Evolutionary conservation across 2,329 filamentous ascomycete species (phyloP), one percentile per base, ranked within the genome.

Genomic region (Calonectria ilicicola): DNA sequence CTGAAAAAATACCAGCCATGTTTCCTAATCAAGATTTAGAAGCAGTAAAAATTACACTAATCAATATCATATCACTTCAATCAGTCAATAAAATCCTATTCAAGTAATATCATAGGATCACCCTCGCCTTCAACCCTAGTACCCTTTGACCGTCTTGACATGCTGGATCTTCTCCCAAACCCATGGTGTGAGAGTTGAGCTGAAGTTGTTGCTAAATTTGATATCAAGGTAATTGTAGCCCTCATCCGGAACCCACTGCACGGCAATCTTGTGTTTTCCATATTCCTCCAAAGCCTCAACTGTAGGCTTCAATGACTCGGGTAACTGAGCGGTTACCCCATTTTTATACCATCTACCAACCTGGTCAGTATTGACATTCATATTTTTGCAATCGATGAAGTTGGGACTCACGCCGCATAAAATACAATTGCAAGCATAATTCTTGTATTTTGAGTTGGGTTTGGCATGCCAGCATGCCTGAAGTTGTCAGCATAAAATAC

Each of bases 121-220:
- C 10, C 2, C 27, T 2, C 19, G 19, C 5, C 19, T 7, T 42
- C 15, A 4, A 3, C 14, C 17, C 38, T 23, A 60, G 26, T 60
- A 60, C 9, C 53, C 53, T 23, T 60, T 60, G 21, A 60, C 53
- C 9, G 53, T 60, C 14, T 69, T 73, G 46, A 75, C 58, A 62
- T 75, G 71, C 38, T 71, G 67, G 26, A 75, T 75, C 65, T 51
- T 75, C 51, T 75, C 73, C 73, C 73, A 75, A 10, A 75, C 73
- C 71, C 68, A 70, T 19, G 73, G 73, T n/a, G 70, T 73, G 21
- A 75, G 63, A 15, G 65, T 69, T n/a, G 73, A 75, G 70, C 78
- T 80, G 46, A 80, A 80, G 63, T 79, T 80, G 63, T 78, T 78
- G 51, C 74, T 78, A 62, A 80, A 80, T 64, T 77, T 76, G 58